Base-by-base conservation (phyloP, 1,284 basidiomycete genomes). In the Ceratobasidium sp. region DNA sequence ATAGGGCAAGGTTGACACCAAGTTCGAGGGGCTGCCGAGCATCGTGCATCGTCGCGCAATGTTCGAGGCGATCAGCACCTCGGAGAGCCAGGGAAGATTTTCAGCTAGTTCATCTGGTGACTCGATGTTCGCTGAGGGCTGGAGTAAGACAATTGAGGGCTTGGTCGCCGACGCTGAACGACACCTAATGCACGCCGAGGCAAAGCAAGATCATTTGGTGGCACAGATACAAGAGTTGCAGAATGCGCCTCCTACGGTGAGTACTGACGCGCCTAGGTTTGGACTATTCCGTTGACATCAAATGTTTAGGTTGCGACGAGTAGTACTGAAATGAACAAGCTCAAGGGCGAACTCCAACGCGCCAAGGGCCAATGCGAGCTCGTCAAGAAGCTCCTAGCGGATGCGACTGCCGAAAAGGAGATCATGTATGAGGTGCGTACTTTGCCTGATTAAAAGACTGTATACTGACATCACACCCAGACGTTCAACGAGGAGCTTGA, bases 401-500 rank as follows among this genome's bases (percentile, higher is more conserved):
- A 94, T 78, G 87, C 88, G 43, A 91, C 89, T n/a, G 86, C 89
- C 1, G 94, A 96, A 83, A 92, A 95, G 79, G 93, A 95, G 77
- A 91, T 94, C 78, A 90, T 96, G 85, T 96, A 95, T 78, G 91
- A 95, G 84, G 94, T 94, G 74, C 79, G 88, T 80, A 23, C n/a
- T 41, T 59, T 30, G 13, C 9, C n/a, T 32, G 14, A 28, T 11
- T 21, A 26, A 38, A 18, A 2, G 14, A n/a, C 38, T 62, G 55
- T 41, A 75, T 73, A 52, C 73, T 73, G 38, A 35, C 57, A 57
- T 66, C 54, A 73, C 44, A n/a, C 21, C 5, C 75, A 95, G 94
- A 91, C 93, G 3, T 96, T 97, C 83, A 96, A 96, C 79, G 93
- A 94, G 77, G 95, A 96, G 79, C 85, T 97, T 44, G 93, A 95